Evolutionary conservation across 2,329 filamentous ascomycete species (phyloP).

Genomic region (Pseudogymnoascus sp.): DNA sequence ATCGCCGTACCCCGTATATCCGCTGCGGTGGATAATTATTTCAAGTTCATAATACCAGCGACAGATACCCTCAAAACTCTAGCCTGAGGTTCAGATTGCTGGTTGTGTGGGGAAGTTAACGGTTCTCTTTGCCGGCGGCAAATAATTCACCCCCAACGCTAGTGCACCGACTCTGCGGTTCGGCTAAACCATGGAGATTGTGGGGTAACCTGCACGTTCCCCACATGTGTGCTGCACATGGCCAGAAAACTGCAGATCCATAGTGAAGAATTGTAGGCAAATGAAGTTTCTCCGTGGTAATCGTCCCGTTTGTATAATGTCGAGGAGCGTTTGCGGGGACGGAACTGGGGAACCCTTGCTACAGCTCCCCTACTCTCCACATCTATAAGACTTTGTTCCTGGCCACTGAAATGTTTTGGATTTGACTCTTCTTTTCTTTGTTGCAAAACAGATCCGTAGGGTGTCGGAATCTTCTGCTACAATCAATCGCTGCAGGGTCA

Average conservation of each 20-base stretch:
- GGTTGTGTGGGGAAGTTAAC: background rate
- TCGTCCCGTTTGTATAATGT: conserved; percentile 1
- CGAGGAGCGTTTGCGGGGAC: conserved; percentile 3
- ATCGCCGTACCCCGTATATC: background rate
- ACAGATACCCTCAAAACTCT: background rate
- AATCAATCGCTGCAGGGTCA: conserved; percentile 2
- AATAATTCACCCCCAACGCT: background rate
- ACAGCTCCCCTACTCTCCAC: background rate
- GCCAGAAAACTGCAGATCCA: background rate
- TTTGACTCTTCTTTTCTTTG: background rate
- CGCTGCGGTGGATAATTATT: conserved; percentile 4
- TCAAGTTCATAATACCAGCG: background rate
- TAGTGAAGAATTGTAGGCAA: background rate
- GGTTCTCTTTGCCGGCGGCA: conserved; percentile 4
- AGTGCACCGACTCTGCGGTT: background rate
- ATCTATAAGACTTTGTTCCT: conserved; percentile 2
- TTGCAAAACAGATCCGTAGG: background rate
- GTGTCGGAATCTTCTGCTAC: background rate
- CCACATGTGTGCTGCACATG: background rate
- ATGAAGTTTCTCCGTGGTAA: conserved; percentile 3
- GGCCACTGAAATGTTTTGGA: conserved; percentile 9
- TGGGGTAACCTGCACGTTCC: background rate
- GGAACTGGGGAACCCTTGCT: conserved; percentile 9
- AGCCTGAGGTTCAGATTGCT: background rate
- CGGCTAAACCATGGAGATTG: background rate